Percentiles rank a stretch among this genome's conserved stretches.
Conservation (phyloP, 495 filamentous ascomycete species). For the Aspergillus nidulans region DNA sequence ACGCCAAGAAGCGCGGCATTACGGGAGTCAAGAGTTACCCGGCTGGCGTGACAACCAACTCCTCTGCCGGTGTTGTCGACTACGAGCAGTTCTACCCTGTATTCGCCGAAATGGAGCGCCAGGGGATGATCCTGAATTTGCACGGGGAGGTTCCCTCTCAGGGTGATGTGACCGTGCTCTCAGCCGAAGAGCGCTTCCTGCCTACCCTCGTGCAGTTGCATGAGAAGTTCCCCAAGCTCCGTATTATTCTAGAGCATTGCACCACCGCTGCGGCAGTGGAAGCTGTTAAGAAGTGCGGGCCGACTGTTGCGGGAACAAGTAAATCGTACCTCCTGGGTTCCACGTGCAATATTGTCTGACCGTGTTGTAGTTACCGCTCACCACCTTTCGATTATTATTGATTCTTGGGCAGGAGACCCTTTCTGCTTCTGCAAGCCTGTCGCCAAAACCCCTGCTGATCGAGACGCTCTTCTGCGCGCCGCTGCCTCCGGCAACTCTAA, state of each 20-base stretch:
- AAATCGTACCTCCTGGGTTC: neutral
- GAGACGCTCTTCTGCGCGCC: conserved; percentile 68
- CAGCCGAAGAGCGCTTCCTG: conserved; percentile 77
- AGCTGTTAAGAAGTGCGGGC: conserved; percentile 68
- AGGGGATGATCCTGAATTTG: conserved; percentile 59
- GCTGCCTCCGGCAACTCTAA: conserved; percentile 63
- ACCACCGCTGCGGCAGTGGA: conserved; percentile 78
- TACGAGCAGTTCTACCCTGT: conserved; percentile 69
- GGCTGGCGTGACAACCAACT: conserved; percentile 75
- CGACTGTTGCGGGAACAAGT: conserved; percentile 52
- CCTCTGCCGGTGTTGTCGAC: conserved; percentile 71
- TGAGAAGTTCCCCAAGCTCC: conserved; percentile 68
- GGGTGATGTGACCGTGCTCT: conserved; percentile 62
- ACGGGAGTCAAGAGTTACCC: conserved; percentile 58
- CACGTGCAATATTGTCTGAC: neutral
- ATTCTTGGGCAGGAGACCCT: conserved; percentile 69
- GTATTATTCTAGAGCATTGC: conserved; percentile 76
- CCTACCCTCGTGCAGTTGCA: conserved; percentile 71
- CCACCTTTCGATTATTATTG: conserved; percentile 72
- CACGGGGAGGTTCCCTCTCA: conserved; percentile 56
- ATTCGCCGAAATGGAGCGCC: conserved; percentile 71
- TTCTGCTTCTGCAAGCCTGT: conserved; percentile 88
- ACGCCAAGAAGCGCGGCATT: conserved; percentile 56
- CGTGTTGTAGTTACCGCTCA: conserved; percentile 59
- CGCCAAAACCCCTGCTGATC: conserved; percentile 69